Evolutionary conservation across 495 filamentous ascomycete species (phyloP), one percentile per base, ranked within the genome.

Genomic region (Podospora conica): DNA sequence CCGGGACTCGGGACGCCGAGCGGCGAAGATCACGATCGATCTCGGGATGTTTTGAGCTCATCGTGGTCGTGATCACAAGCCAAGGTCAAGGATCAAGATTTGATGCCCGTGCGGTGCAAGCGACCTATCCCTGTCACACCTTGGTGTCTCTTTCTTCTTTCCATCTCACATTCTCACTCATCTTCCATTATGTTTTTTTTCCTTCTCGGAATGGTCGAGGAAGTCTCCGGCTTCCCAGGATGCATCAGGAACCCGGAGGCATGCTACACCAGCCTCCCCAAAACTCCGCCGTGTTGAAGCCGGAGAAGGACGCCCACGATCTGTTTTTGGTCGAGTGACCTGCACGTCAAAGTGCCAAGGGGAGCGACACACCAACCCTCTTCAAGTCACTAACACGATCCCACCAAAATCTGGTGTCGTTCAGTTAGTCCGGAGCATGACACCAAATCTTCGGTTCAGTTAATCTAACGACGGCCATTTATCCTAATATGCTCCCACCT

Each of bases 401-500:
- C 29, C 20, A 22, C 48, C 12, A 18, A 27, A 5, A 21, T 23
- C 8, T 5, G 21, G 21, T 11, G 27, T 10, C 12, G 27, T 57
- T 11, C 55, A n/a, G 62, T 57, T 64, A 48, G 40, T 58, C 0
- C 54, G 28, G 29, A 25, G 58, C 54, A 55, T 55, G 40, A 48
- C 18, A 48, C 40, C 40, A 48, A 48, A 48, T 48, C 40, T n/a
- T 48, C 18, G 40, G 40, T n/a, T 48, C 65, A 66, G 53, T 48
- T 62, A 66, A 66, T 66, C 31, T 53, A 63, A 58, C 53, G 24
- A 24, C 7, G 23, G 22, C 64, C 57, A 70, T 73, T 73, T 73
- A 73, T 63, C 71, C 71, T 69, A 71, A 73, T 73, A 68, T 58
- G 67, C 66, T 55, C 28, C 58, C 29, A 64, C 55, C 31, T 23